phyloP scores from a whole-genome alignment of 176 grass and related monocot genomes.

The Carex littledalei region DNA sequence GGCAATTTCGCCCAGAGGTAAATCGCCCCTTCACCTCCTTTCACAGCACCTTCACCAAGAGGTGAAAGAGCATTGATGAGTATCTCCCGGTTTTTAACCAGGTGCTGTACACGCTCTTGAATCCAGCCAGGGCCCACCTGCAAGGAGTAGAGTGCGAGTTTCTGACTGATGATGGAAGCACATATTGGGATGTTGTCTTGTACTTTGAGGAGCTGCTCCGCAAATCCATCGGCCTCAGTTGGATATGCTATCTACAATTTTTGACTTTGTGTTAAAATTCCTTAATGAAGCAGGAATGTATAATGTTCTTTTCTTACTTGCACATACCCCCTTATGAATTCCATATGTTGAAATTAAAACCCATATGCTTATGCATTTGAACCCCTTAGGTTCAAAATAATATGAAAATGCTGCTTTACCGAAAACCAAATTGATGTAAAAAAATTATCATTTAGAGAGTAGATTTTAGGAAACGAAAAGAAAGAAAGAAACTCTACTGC shows the following conservation, averaged over 20 bases:
- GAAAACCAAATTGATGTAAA: background rate
- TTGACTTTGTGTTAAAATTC: background rate
- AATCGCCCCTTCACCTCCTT: conserved; percentile 84
- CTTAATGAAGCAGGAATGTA: background rate
- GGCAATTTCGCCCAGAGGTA: conserved; percentile 97
- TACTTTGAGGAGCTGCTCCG: conserved; percentile 82
- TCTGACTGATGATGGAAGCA: conserved; percentile 81
- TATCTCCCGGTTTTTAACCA: conserved; percentile 70
- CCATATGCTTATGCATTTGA: background rate
- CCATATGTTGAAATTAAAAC: background rate
- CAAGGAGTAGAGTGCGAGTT: conserved; percentile 64
- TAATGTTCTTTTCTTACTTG: background rate
- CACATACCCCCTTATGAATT: background rate
- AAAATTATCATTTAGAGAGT: background rate
- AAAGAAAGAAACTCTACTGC: background rate
- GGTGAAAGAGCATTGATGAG: conserved; percentile 63
- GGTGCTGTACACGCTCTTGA: conserved; percentile 49
- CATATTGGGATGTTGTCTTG: conserved; percentile 99
- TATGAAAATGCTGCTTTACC: no score
- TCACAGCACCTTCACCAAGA: conserved; percentile 58
- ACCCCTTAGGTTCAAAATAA: background rate
- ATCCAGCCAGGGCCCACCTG: conserved; percentile 78
- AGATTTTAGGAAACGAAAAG: background rate
- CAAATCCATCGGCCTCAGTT: conserved; percentile 57
- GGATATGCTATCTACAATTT: conserved; percentile 83